Evolutionary conservation across 148 eudicot species (phyloP).

Genomic region (Cornus controversa): DNA sequence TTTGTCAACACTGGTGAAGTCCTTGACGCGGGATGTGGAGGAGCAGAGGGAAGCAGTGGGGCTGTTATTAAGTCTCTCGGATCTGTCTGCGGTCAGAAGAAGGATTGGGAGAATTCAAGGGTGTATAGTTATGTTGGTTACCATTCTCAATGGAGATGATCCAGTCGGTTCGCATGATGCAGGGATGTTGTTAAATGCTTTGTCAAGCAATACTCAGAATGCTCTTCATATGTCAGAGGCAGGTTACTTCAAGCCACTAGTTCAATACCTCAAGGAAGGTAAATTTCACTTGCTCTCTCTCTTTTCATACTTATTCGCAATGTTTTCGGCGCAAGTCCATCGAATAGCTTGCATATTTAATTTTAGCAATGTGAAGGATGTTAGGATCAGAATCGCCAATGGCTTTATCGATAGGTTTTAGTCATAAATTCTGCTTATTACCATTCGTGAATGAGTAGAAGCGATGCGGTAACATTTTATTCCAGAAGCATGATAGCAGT

Average conservation of each 20-base stretch:
- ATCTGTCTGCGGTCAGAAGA: slow-evolving; percentile 51
- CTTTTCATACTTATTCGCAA: no score
- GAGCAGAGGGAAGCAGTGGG: slow-evolving; percentile 85
- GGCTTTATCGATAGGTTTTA: not conserved
- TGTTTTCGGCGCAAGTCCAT: no score
- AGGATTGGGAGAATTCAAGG: slow-evolving; percentile 85
- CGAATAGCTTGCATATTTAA: not conserved
- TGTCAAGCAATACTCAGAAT: slow-evolving; percentile 78
- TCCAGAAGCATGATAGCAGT: no score
- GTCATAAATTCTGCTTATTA: not conserved
- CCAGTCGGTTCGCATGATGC: slow-evolving; percentile 63
- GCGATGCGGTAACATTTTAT: not conserved
- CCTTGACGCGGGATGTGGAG: slow-evolving; percentile 57
- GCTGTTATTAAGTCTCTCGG: slow-evolving; percentile 53
- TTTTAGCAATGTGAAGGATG: not conserved
- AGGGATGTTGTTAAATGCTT: slow-evolving; percentile 46
- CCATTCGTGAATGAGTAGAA: not conserved
- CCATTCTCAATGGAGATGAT: slow-evolving; percentile 74
- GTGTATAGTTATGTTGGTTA: slow-evolving; percentile 76
- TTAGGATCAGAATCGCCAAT: not conserved
- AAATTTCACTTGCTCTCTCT: slow-evolving; percentile 3
- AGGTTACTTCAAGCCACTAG: slow-evolving; percentile 78
- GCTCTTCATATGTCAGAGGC: slow-evolving; percentile 98
- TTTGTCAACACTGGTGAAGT: slow-evolving; percentile 64
- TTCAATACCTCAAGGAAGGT: slow-evolving; percentile 82